Conservation (phyloP, 2,329 filamentous ascomycete genomes). For the Elsinoe necatrix region DNA sequence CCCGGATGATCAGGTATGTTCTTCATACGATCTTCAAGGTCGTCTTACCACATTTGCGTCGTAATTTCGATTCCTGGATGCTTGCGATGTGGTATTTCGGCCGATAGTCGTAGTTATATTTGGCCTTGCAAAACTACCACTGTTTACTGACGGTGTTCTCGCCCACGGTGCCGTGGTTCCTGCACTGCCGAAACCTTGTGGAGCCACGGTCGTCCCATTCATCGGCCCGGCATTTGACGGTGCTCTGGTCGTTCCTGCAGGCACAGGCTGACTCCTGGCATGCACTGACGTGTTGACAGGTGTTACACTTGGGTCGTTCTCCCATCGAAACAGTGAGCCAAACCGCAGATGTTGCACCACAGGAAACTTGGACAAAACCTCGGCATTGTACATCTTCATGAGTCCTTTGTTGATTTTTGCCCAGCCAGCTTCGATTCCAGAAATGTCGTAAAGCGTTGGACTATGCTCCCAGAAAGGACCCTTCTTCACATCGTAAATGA, state of each 20-base stretch:
- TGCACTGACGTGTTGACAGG: conserved; percentile 22
- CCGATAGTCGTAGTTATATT: not conserved
- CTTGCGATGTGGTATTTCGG: not conserved
- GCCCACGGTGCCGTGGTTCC: conserved; percentile 23
- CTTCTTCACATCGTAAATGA: conserved; percentile 94
- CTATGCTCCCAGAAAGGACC: conserved; percentile 94
- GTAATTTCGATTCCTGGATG: conserved; percentile 1
- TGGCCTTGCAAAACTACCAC: not conserved
- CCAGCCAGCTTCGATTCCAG: conserved; percentile 81
- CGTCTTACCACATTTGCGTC: not conserved
- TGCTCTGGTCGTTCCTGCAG: not conserved
- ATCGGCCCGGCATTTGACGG: not conserved
- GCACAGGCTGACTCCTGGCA: conserved; percentile 25
- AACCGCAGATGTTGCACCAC: conserved; percentile 84
- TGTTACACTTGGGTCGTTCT: conserved; percentile 36
- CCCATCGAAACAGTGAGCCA: conserved; percentile 43
- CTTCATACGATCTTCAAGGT: not conserved
- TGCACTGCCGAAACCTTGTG: conserved; percentile 11
- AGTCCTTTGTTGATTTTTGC: conserved; percentile 96
- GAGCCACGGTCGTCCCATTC: conserved; percentile 21
- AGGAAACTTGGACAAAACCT: conserved; percentile 92
- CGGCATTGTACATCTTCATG: conserved; percentile 98
- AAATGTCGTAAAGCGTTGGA: conserved; percentile 88
- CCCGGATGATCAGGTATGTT: not conserved
- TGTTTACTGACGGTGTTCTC: conserved; percentile 10